Conservation (phyloP, 2,329 filamentous ascomycete species). For the Cryphonectria carpinicola region DNA sequence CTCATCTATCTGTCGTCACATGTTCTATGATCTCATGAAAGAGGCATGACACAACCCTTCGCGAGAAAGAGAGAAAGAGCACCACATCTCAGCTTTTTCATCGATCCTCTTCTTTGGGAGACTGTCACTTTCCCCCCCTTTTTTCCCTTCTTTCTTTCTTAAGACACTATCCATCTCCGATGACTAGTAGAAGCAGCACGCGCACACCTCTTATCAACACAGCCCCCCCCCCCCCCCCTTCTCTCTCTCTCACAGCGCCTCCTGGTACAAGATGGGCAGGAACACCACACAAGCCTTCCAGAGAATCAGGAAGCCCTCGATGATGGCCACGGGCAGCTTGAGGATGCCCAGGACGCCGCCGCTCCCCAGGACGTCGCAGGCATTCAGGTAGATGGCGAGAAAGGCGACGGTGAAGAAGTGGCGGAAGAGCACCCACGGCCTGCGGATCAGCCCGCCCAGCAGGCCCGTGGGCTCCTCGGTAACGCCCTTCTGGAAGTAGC, state of each 20-base stretch:
- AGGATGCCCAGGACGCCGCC: conserved; percentile 54
- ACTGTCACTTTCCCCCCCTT: neutral
- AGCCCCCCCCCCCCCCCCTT: no score
- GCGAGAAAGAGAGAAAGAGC: no score
- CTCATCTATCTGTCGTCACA: neutral
- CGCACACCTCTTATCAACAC: neutral
- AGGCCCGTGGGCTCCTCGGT: conserved; percentile 80
- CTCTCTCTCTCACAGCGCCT: conserved; percentile 47
- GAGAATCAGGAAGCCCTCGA: conserved; percentile 71
- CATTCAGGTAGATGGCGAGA: conserved; percentile 75
- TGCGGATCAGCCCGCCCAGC: conserved; percentile 78
- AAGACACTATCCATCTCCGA: neutral
- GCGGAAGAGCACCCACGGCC: conserved; percentile 77
- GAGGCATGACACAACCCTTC: no score
- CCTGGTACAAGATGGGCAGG: conserved; percentile 76
- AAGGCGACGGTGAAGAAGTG: conserved; percentile 97
- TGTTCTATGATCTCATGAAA: neutral
- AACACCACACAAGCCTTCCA: conserved; percentile 83
- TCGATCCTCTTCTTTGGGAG: neutral
- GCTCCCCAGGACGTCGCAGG: conserved; percentile 45
- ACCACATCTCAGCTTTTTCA: no score
- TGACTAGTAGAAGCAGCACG: neutral
- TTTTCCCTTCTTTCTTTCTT: neutral
- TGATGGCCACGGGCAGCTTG: conserved; percentile 66
- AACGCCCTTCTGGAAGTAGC: conserved; percentile 81